Percentiles rank a stretch among this genome's conserved stretches.
phyloP scores from a whole-genome alignment of 2,329 filamentous ascomycete genomes.

The Verticillium albo-atrum region DNA sequence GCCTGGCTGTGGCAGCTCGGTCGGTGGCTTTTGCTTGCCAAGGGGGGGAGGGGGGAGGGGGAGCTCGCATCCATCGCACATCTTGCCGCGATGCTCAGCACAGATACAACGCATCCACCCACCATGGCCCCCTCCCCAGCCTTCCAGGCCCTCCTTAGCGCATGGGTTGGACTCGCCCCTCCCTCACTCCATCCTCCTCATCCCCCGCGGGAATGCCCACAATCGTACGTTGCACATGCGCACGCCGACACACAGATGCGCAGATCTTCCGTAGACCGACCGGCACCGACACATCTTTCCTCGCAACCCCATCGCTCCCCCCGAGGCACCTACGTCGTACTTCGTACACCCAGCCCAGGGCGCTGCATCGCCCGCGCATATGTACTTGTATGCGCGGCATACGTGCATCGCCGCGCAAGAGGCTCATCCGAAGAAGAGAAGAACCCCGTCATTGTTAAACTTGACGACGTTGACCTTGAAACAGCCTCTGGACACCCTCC shows the following conservation, averaged over 20 bases:
- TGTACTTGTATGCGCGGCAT: conserved; percentile 28
- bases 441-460: not conserved
- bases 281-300: not conserved
- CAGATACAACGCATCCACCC: no score
- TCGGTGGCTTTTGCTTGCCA: not conserved
- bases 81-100: no score
- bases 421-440: not conserved
- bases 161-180: not conserved
- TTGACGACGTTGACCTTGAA: not conserved
- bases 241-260: not conserved
- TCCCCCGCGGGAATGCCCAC: not conserved
- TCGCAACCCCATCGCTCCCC: not conserved
- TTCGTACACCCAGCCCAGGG: conserved; percentile 6
- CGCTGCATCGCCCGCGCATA: conserved; percentile 18
- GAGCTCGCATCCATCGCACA: no score
- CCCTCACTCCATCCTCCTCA: not conserved
- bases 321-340: not conserved
- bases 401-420: conserved; percentile 26
- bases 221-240: not conserved
- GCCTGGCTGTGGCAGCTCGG: not conserved
- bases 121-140: no score
- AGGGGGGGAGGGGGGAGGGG: not conserved
- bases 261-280: not conserved
- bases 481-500: not conserved
- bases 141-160: not conserved